phyloP scores from a whole-genome alignment of 257 asterid genomes.

The Forsythia suspensa region DNA sequence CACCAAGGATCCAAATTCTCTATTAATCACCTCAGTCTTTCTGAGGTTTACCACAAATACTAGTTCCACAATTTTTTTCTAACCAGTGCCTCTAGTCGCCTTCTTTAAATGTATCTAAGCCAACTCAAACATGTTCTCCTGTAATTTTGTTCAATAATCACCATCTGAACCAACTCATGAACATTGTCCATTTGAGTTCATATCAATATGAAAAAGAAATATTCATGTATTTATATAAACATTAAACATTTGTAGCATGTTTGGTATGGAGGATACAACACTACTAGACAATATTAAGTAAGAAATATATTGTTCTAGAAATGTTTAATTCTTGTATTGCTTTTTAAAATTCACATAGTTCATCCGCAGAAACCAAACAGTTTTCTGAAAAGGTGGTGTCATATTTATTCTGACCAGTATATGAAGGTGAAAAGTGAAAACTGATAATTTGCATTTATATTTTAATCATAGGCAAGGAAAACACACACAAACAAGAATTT shows the following conservation, averaged over 20 bases:
- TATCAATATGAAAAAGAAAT: neutral
- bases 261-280: too few relatives aligned
- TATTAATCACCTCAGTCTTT: neutral
- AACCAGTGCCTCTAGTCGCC: neutral
- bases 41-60: neutral
- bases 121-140: neutral
- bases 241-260: too few relatives aligned
- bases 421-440: neutral
- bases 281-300: too few relatives aligned
- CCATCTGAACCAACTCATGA: neutral
- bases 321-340: neutral
- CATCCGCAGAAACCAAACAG: neutral
- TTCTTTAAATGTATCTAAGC: neutral
- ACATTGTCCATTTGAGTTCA: neutral
- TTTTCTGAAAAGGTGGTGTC: neutral
- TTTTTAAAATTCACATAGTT: too few relatives aligned
- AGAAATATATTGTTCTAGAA: too few relatives aligned
- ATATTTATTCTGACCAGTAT: too few relatives aligned
- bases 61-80: neutral
- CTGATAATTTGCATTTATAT: neutral
- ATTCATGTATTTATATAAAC: too few relatives aligned
- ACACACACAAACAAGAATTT: neutral
- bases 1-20: neutral
- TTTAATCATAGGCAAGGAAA: neutral
- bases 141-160: neutral